Conservation (phyloP, 495 filamentous ascomycete genomes). For the Podospora bellae-mahoneyi region DNA sequence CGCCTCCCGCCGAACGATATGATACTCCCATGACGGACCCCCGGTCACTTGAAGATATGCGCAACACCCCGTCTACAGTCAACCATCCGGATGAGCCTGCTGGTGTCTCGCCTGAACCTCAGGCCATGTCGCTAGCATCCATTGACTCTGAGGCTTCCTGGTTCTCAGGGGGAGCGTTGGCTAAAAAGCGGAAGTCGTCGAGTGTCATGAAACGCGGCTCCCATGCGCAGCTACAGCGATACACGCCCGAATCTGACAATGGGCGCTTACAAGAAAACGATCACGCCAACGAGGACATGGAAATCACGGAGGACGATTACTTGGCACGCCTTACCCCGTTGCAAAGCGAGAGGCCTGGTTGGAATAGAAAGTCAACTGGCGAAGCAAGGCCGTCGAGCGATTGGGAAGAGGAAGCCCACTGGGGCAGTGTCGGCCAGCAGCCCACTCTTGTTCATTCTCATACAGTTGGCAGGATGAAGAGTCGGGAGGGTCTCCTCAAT, state of each 20-base stretch:
- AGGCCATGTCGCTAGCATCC: conserved; percentile 67
- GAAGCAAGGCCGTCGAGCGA: conserved; percentile 49
- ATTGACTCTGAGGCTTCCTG: conserved; percentile 91
- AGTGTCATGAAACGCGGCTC: conserved; percentile 31
- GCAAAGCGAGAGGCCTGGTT: conserved; percentile 53
- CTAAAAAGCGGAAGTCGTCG: conserved; percentile 42
- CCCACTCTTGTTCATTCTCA: conserved; percentile 40
- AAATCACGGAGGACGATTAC: conserved; percentile 63
- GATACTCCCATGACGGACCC: conserved; percentile 49
- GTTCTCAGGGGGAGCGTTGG: conserved; percentile 67
- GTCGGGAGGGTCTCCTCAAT: conserved; percentile 64
- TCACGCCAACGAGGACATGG: conserved; percentile 53
- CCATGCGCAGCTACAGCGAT: conserved; percentile 37
- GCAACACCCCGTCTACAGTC: conserved; percentile 43
- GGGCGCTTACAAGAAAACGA: conserved; percentile 21
- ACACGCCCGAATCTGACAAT: conserved; percentile 37
- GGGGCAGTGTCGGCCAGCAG: conserved; percentile 42
- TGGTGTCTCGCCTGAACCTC: conserved; percentile 44
- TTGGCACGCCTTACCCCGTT: conserved; percentile 53
- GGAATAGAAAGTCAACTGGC: conserved; percentile 43
- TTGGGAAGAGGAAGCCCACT: conserved; percentile 43
- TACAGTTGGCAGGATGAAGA: conserved; percentile 35
- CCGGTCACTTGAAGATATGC: conserved; percentile 42
- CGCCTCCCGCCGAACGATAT: conserved; percentile 29
- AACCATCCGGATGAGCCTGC: conserved; percentile 37